Percentiles rank a stretch among this genome's conserved stretches.
Evolutionary conservation across 108 stramenopile genomes (phyloP).

Genomic region (Fistulifera solaris): DNA sequence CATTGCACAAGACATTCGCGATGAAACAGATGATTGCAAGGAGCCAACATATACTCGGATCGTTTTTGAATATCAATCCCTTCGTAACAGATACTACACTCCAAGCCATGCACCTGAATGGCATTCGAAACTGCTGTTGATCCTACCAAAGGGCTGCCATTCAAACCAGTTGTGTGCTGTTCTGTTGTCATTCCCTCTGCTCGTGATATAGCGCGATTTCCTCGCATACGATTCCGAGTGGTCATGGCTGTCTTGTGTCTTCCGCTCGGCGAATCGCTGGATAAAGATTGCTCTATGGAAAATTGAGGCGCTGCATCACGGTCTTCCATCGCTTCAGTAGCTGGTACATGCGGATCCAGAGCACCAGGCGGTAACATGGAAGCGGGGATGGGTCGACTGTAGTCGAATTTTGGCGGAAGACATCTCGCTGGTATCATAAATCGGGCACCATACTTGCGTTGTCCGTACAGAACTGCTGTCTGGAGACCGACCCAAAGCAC

Average conservation of each 20-base stretch:
- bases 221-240: slow-evolving; percentile 49
- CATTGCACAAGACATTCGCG: slow-evolving; percentile 85
- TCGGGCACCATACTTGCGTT: slow-evolving; percentile 80
- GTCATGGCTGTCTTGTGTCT: slow-evolving; percentile 18
- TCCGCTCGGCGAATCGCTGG: slow-evolving; percentile 6
- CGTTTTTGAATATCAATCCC: slow-evolving; percentile 59
- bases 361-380: slow-evolving; percentile 36
- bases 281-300: background rate
- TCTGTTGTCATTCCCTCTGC: slow-evolving; percentile 13
- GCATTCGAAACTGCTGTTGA: background rate
- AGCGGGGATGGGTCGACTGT: slow-evolving; percentile 80
- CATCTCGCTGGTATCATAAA: slow-evolving; percentile 89
- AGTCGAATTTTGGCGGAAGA: slow-evolving; percentile 90
- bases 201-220: slow-evolving; percentile 6
- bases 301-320: background rate
- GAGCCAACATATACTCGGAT: slow-evolving; percentile 90
- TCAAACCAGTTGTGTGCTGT: background rate
- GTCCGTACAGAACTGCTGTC: slow-evolving; percentile 63
- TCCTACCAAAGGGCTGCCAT: too few species aligned
- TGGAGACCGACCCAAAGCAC: slow-evolving; percentile 83
- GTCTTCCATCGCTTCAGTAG: slow-evolving; percentile 5
- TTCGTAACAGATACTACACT: slow-evolving; percentile 91
- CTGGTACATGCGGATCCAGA: slow-evolving; percentile 1
- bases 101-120: slow-evolving; percentile 16
- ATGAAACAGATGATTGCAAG: slow-evolving; percentile 95